These are phyloP conservation scores for Saccharum hybrid DNA, from an alignment of 202 grass and related monocot genomes.

Conservation along the genomic window DNA sequence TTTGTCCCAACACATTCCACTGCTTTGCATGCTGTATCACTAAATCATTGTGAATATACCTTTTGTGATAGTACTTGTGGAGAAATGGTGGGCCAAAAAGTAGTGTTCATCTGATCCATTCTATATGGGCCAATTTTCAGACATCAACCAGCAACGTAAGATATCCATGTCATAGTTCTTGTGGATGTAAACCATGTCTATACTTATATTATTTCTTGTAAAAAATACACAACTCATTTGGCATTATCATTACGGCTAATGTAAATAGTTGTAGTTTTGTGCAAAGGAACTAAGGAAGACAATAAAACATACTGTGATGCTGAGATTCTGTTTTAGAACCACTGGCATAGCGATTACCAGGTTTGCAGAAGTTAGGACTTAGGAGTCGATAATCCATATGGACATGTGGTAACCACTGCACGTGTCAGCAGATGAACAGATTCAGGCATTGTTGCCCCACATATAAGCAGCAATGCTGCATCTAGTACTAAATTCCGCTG, in stretches of 20 bases:
- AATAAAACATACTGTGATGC: neutral
- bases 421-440: neutral
- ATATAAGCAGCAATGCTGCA: slow-evolving; percentile 19
- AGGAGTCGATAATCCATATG: slow-evolving; percentile 25
- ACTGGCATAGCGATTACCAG: slow-evolving; percentile 5
- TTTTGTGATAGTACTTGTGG: slow-evolving; percentile 73
- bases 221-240: neutral
- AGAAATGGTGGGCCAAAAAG: slow-evolving; percentile 72
- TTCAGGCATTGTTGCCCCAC: neutral
- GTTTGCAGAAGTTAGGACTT: neutral
- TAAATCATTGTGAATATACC: slow-evolving; percentile 13
- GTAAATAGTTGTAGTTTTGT: slow-evolving; percentile 16
- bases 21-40: slow-evolving; percentile 14
- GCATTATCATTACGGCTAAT: slow-evolving; percentile 28
- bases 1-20: neutral
- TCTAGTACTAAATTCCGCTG: neutral
- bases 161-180: slow-evolving; percentile 30
- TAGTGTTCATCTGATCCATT: slow-evolving; percentile 78
- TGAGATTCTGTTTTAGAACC: slow-evolving; percentile 23
- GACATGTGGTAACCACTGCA: no score
- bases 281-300: neutral
- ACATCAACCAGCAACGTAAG: slow-evolving; percentile 91
- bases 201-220: slow-evolving; percentile 29
- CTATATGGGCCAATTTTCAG: slow-evolving; percentile 94
- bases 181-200: slow-evolving; percentile 28